Percentiles rank a stretch among this genome's conserved stretches.
Conservation (phyloP, 805 yeast species). For the Candida pseudoglaebosa region DNA sequence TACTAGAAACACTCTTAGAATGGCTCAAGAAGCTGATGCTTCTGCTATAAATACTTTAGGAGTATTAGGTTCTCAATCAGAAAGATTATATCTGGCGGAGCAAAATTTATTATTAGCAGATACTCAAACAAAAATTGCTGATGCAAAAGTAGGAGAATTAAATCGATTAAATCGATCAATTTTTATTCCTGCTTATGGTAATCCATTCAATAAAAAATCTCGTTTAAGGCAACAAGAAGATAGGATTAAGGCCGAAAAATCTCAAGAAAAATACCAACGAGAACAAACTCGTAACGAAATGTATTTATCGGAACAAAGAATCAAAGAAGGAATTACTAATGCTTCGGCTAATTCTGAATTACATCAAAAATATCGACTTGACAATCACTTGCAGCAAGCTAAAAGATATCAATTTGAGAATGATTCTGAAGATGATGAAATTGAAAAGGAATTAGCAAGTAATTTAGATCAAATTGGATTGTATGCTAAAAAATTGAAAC, state of each 20-base stretch:
- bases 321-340: conserved; percentile 54
- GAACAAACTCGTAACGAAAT: conserved; percentile 59
- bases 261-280: conserved; percentile 56
- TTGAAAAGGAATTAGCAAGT: conserved; percentile 81
- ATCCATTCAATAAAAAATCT: conserved; percentile 85
- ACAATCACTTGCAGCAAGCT: conserved; percentile 53
- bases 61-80: conserved; percentile 91
- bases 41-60: conserved; percentile 71
- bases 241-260: conserved; percentile 55
- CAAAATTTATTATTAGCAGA: conserved; percentile 70
- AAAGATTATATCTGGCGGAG: conserved; percentile 76
- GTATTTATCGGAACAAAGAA: conserved; percentile 63
- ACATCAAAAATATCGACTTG: conserved; percentile 48
- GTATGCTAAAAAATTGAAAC: conserved; percentile 66
- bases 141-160: conserved; percentile 75
- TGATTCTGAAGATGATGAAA: conserved; percentile 88
- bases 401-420: conserved; percentile 77
- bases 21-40: conserved; percentile 48
- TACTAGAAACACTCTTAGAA: conserved; percentile 72
- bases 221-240: conserved; percentile 73
- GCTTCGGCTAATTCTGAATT: conserved; percentile 35
- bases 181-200: conserved; percentile 67
- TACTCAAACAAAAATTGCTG: conserved; percentile 78
- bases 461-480: conserved; percentile 76
- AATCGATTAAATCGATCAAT: conserved; percentile 76